Conservation (phyloP, 371 early-diverging fungal species). For the Mucor piriformis region DNA sequence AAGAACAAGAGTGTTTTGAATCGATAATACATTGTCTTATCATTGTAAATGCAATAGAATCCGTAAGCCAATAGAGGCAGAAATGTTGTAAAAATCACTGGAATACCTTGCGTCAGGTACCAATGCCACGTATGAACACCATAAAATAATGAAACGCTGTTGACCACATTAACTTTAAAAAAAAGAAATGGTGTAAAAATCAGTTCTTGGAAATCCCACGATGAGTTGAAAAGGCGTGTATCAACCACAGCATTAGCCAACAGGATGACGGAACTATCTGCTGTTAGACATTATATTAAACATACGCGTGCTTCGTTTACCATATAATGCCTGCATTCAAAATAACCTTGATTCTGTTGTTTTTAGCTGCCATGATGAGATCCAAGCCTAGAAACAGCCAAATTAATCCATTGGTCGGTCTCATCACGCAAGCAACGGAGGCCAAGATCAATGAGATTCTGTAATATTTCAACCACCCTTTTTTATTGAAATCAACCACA, state of each 20-base stretch:
- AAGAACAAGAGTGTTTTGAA: conserved; percentile 25
- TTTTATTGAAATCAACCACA: not conserved
- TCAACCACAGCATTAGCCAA: conserved; percentile 66
- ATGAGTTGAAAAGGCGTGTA: conserved; percentile 34
- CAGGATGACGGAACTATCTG: conserved; percentile 33
- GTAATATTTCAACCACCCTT: conserved; percentile 31
- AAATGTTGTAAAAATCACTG: conserved; percentile 74
- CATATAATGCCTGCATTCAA: conserved; percentile 29
- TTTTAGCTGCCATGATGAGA: conserved; percentile 38
- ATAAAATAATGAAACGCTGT: conserved; percentile 82
- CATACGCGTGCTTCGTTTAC: too few species aligned
- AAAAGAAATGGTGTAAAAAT: conserved; percentile 79
- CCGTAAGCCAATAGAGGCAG: conserved; percentile 59
- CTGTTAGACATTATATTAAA: too few species aligned
- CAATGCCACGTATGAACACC: conserved; percentile 90
- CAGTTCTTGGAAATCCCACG: conserved; percentile 12
- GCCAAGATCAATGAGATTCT: conserved; percentile 66
- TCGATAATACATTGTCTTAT: not conserved
- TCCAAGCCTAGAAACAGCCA: conserved; percentile 78
- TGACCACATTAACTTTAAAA: conserved; percentile 76
- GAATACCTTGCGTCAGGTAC: conserved; percentile 85
- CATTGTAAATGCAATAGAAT: conserved; percentile 8
- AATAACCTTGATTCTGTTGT: conserved; percentile 15
- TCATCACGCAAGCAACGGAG: conserved; percentile 74
- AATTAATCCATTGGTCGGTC: conserved; percentile 84